Evolutionary conservation across 306 rosid genomes (phyloP).

Genomic region (Ochetophila trinervis): DNA sequence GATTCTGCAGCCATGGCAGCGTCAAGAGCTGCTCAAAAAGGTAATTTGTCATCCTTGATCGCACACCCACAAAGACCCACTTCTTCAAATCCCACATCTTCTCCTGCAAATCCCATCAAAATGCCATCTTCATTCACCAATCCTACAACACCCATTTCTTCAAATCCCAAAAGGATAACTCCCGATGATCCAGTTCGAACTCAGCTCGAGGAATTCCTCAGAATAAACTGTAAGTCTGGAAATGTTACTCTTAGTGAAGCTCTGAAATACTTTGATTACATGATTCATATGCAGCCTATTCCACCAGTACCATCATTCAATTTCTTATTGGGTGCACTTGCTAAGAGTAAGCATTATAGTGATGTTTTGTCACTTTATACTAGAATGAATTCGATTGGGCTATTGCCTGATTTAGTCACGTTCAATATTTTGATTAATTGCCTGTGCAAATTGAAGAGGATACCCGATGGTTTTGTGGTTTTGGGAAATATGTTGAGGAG

Average conservation of each 20-base stretch:
- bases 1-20: slow-evolving; percentile 1
- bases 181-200: slow-evolving; percentile 8
- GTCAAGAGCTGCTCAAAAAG: slow-evolving; percentile 1
- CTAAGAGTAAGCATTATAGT: slow-evolving; percentile 36
- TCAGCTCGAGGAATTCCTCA: slow-evolving; percentile 25
- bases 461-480: slow-evolving; percentile 25
- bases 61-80: slow-evolving; percentile 3
- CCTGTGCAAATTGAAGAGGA: slow-evolving; percentile 30
- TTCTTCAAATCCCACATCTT: slow-evolving; percentile 5
- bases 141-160: background rate
- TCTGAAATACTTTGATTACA: slow-evolving; percentile 19
- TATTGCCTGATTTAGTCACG: slow-evolving; percentile 18
- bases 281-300: slow-evolving; percentile 34
- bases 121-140: slow-evolving; percentile 2
- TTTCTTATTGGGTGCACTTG: slow-evolving; percentile 31
- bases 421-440: slow-evolving; percentile 36
- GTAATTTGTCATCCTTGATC: slow-evolving; percentile 25
- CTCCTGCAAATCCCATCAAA: slow-evolving; percentile 4
- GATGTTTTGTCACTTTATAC: slow-evolving; percentile 24
- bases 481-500: slow-evolving; percentile 31
- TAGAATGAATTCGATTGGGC: slow-evolving; percentile 19
- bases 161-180: slow-evolving; percentile 9
- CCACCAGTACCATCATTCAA: slow-evolving; percentile 40
- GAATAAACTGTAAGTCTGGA: slow-evolving; percentile 26
- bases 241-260: slow-evolving; percentile 25